Conservation (phyloP, 2,329 filamentous ascomycete species). For the Corniculantispora saksenae region DNA sequence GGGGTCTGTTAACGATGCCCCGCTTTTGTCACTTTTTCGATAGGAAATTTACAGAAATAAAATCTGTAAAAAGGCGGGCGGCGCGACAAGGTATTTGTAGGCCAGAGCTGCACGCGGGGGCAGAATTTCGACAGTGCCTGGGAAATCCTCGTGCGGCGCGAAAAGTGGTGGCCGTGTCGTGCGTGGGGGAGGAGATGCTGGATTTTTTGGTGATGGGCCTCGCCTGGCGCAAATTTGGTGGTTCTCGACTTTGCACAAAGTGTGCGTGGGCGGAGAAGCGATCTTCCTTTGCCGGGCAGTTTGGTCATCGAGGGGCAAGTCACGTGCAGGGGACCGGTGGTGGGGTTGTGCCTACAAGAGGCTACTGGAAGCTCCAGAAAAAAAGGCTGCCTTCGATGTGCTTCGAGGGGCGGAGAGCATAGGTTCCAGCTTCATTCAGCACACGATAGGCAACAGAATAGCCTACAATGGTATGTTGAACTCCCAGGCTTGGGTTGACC, state of each 20-base stretch:
- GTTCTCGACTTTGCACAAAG: slow-evolving; percentile 39
- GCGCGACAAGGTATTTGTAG: neutral
- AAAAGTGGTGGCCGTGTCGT: slow-evolving; percentile 27
- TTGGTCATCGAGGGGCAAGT: slow-evolving; percentile 40
- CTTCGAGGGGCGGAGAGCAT: slow-evolving; percentile 20
- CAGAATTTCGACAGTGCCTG: slow-evolving; percentile 14
- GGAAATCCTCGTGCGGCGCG: slow-evolving; percentile 15
- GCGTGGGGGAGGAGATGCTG: slow-evolving; percentile 27
- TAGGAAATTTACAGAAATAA: slow-evolving; percentile 2
- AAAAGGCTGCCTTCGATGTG: slow-evolving; percentile 21
- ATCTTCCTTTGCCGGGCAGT: slow-evolving; percentile 38
- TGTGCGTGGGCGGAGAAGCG: slow-evolving; percentile 38
- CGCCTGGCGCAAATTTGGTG: slow-evolving; percentile 39
- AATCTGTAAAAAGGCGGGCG: slow-evolving; percentile 3
- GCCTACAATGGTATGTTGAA: slow-evolving; percentile 15
- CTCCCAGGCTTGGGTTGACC: neutral
- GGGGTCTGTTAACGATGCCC: slow-evolving; percentile 39
- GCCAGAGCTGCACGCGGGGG: slow-evolving; percentile 3
- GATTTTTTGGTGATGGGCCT: slow-evolving; percentile 18
- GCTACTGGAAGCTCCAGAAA: slow-evolving; percentile 21
- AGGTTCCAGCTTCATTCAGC: slow-evolving; percentile 11
- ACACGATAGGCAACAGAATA: slow-evolving; percentile 12
- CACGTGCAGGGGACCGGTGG: slow-evolving; percentile 34
- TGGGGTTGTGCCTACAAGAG: slow-evolving; percentile 14
- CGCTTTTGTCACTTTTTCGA: slow-evolving; percentile 30